A percentile compares a stretch with the other conserved stretches of the same genome.
Conservation (phyloP, 169 alveolate genomes). For the Eimeria zaria region DNA sequence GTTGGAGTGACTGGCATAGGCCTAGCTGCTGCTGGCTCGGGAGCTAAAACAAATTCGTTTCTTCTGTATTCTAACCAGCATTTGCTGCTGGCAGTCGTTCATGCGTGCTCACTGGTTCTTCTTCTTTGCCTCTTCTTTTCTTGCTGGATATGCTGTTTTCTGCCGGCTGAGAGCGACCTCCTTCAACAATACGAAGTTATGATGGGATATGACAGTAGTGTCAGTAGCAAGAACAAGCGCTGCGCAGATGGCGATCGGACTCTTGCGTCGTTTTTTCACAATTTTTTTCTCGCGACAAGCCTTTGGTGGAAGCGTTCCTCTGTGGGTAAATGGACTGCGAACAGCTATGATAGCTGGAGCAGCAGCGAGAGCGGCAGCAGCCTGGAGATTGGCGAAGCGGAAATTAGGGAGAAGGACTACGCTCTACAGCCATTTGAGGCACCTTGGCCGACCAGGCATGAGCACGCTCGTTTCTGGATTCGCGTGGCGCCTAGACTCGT, state of each 20-base stretch:
- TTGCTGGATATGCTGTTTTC: constrained; percentile 24
- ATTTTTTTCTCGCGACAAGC: background rate
- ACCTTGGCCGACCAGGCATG: constrained; percentile 49
- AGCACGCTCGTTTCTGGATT: constrained; percentile 73
- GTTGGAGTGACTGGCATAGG: constrained; percentile 56
- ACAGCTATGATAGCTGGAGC: constrained; percentile 18
- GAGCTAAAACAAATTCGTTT: constrained; percentile 35
- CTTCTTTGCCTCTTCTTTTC: background rate
- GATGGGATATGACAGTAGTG: constrained; percentile 1
- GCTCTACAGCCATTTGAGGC: constrained; percentile 50
- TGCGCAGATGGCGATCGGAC: constrained; percentile 15
- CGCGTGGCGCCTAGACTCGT: constrained; percentile 60
- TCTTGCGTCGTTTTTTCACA: background rate
- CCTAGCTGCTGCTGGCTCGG: constrained; percentile 49
- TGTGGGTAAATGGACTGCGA: background rate
- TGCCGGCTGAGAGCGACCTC: constrained; percentile 20
- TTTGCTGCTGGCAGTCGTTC: constrained; percentile 45
- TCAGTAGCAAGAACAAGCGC: background rate
- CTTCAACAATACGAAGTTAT: constrained; percentile 17
- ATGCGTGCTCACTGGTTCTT: background rate
- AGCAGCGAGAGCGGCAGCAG: constrained; percentile 40
- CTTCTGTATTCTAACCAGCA: constrained; percentile 66
- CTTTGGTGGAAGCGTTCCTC: background rate
- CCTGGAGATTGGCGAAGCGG: constrained; percentile 21
- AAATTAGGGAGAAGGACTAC: constrained; percentile 38